Evolutionary conservation across 495 filamentous ascomycete species (phyloP), one percentile per base, ranked within the genome.

Genomic region (Neurospora intermedia): DNA sequence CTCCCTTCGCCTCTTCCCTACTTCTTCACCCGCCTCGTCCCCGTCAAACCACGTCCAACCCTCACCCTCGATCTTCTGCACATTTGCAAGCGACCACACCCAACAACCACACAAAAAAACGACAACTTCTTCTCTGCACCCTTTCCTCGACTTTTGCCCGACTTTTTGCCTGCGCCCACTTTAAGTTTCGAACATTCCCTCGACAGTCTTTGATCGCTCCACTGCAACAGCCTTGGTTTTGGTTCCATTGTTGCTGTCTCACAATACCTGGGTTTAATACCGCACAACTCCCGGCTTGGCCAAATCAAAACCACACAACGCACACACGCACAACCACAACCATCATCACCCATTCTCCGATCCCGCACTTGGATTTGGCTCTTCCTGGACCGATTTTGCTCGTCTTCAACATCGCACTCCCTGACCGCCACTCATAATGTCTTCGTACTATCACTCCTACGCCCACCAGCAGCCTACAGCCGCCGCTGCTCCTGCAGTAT

Each of bases 401-500:
- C 45, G 66, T 69, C 72, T 70, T 73, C 43, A 38, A 23, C 71
- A 70, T 73, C 69, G 70, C 59, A 70, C 70, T 73, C 73, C 43
- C 66, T 69, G 6, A 39, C 69, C 16, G 31, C 74, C 72, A 69
- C 75, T 75, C 74, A 91, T 81, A 82, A 94, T 95, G 92, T 93
- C 93, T 80, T 87, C 89, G 79, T 93, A 91, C 83, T 90, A 90
- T 81, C 85, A 88, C 78, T 92, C 89, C 85, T 90, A 91, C 81
- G 84, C 88, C 72, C 88, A 85, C 76, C 85, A 88, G 77, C 88
- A 89, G 75, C 90, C 89, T 81, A 84, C 86, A 78, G 80, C 87
- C 81, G 84, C 85, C 77, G 81, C 79, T 80, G 81, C 84, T 76
- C 81, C 80, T 76, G 77, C 85, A n/a, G 82, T 86, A 43, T 87